These are phyloP conservation scores for Calcarisporium arbuscula DNA, from an alignment of 2,329 filamentous ascomycete species.

Conservation along the genomic window DNA sequence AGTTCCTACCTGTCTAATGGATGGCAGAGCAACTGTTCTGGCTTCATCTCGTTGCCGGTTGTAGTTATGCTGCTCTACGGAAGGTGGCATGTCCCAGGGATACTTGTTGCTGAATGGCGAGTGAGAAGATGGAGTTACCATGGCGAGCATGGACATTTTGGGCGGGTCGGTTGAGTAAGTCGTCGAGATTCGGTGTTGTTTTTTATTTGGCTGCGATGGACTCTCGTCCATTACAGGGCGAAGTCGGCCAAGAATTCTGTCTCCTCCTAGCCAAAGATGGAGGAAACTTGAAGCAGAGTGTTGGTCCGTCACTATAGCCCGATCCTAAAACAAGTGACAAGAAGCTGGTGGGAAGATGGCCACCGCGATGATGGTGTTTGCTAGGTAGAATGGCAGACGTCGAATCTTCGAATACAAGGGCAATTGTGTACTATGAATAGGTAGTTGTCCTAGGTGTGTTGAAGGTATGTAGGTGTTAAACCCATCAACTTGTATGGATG, in stretches of 20 bases:
- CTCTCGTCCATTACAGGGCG: slow-evolving; percentile 35
- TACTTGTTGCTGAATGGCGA: slow-evolving; percentile 33
- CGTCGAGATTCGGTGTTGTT: slow-evolving; percentile 19
- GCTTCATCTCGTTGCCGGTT: slow-evolving; percentile 29
- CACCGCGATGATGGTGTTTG: too few relatives aligned
- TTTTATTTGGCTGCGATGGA: slow-evolving; percentile 24
- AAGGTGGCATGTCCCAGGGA: slow-evolving; percentile 30
- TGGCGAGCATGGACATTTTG: slow-evolving; percentile 46
- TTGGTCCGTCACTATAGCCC: too few relatives aligned
- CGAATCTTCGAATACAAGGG: too few relatives aligned
- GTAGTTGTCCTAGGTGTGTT: too few relatives aligned
- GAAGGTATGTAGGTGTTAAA: too few relatives aligned
- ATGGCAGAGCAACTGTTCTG: slow-evolving; percentile 40
- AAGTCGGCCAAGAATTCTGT: slow-evolving; percentile 11
- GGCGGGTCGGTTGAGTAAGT: slow-evolving; percentile 16
- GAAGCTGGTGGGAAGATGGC: too few relatives aligned
- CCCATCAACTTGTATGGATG: too few relatives aligned
- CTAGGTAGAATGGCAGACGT: too few relatives aligned
- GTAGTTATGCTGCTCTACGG: too few relatives aligned
- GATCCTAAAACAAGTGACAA: too few relatives aligned
- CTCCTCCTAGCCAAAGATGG: slow-evolving; percentile 1
- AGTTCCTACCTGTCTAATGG: slow-evolving; percentile 43
- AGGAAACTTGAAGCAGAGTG: too few relatives aligned
- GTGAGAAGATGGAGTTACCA: slow-evolving; percentile 35
- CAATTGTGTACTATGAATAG: too few relatives aligned